phyloP scores from a whole-genome alignment of 352 stramenopile species.

The Pythium biforme region DNA sequence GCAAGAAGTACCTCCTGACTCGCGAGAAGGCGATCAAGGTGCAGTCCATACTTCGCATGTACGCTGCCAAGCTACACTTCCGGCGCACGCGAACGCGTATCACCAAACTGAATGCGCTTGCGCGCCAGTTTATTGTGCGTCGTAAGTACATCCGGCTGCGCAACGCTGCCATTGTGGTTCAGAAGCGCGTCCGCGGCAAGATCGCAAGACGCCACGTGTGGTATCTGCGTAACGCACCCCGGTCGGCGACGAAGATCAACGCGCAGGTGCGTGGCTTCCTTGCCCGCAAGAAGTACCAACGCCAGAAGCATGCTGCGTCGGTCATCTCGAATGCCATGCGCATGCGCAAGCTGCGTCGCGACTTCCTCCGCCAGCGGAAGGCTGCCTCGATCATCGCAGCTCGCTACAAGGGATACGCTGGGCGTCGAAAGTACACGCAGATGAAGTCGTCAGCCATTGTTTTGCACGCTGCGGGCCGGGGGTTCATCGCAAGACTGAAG shows the following conservation, averaged over 20 bases:
- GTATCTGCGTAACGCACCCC: slow-evolving; percentile 73
- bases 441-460: slow-evolving; percentile 77
- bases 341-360: slow-evolving; percentile 59
- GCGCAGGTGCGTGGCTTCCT: slow-evolving; percentile 67
- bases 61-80: slow-evolving; percentile 54
- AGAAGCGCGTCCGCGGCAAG: slow-evolving; percentile 71
- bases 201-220: slow-evolving; percentile 61
- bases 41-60: slow-evolving; percentile 72
- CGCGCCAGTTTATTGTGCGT: slow-evolving; percentile 69
- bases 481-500: slow-evolving; percentile 80
- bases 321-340: slow-evolving; percentile 69
- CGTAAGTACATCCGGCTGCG: slow-evolving; percentile 68
- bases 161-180: slow-evolving; percentile 66
- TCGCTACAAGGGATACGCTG: slow-evolving; percentile 71
- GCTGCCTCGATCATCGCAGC: slow-evolving; percentile 71
- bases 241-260: slow-evolving; percentile 80
- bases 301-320: slow-evolving; percentile 64
- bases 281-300: slow-evolving; percentile 61
- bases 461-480: slow-evolving; percentile 73
- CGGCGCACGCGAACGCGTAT: slow-evolving; percentile 51
- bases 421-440: slow-evolving; percentile 53
- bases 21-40: slow-evolving; percentile 61
- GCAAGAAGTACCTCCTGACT: slow-evolving; percentile 61
- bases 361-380: slow-evolving; percentile 64
- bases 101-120: slow-evolving; percentile 68